Evolutionary conservation across 2,329 filamentous ascomycete genomes (phyloP), one percentile per base, ranked within the genome.

Genomic region (Pseudocercospora macadamiae): DNA sequence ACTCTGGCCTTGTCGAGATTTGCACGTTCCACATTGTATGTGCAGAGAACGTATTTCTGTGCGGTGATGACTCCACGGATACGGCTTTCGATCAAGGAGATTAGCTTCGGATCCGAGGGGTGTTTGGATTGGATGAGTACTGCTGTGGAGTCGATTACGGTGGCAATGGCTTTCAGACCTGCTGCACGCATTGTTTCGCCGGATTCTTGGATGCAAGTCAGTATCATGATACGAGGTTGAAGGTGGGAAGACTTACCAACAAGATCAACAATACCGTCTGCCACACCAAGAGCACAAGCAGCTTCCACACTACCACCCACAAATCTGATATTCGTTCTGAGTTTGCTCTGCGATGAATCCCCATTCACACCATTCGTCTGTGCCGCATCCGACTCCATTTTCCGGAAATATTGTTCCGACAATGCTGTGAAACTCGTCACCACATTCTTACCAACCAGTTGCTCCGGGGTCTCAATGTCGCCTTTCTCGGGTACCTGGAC

Each of bases 141-240:
- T 28, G 95, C 93, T 16, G 89, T 90, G 55, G 89, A 93, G 57
- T 91, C 87, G 52, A 97, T 84, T 23, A 99, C 92, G 2, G 95
- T 99, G 68, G 95, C 92, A 68, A 97, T 97, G 57, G 93, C 89
- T 78, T 92, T 93, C 51, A 99, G 83, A 21, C 95, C 95, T 42
- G 93, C 93, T 18, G 93, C 95, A 71, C 90, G 89, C 95, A 99
- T 99, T 0, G 95, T 99, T 77, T 97, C 93, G 57, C 95, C 95
- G 18, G 95, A 97, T 81, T 99, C 93, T 95, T 67, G 12, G 5
- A n/a, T 21, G 26, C 3, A 16, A 55, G 53, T 60, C 19, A 60
- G 42, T 32, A 12, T 6, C 12, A n/a, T n/a, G n/a, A n/a, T n/a
- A n/a, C n/a, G n/a, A n/a, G n/a, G n/a, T n/a, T n/a, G n/a, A n/a